Percentiles rank a stretch among this genome's conserved stretches.
Evolutionary conservation across 306 rosid species (phyloP).

Genomic region (Dicorynia guianensis): DNA sequence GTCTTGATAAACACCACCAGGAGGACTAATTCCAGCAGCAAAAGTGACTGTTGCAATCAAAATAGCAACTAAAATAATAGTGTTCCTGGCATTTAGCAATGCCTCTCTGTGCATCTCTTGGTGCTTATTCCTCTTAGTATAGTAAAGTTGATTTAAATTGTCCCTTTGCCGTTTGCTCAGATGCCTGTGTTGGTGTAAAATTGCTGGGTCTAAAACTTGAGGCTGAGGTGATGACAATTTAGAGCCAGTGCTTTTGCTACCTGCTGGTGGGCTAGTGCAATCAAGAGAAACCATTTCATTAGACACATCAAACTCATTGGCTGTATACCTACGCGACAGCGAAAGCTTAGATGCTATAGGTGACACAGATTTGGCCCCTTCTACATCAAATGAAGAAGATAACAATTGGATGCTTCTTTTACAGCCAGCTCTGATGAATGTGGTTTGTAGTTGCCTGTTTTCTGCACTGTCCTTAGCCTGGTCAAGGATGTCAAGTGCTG

Average conservation of each 20-base stretch:
- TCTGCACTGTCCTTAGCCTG: conserved; percentile 52
- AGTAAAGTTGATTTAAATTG: conserved; percentile 19
- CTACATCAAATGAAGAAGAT: conserved; percentile 43
- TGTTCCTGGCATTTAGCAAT: conserved; percentile 74
- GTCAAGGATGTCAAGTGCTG: conserved; percentile 69
- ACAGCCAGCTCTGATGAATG: conserved; percentile 59
- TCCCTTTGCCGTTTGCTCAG: conserved; percentile 41
- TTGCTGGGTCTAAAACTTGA: conserved; percentile 40
- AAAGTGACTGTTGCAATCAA: conserved; percentile 77
- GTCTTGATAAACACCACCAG: conserved; percentile 63
- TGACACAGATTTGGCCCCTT: conserved; percentile 27
- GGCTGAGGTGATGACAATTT: conserved; percentile 45
- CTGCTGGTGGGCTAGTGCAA: conserved; percentile 40
- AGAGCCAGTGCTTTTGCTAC: conserved; percentile 41
- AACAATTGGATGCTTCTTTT: conserved; percentile 48
- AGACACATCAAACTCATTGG: conserved; percentile 46
- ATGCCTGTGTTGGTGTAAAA: conserved; percentile 33
- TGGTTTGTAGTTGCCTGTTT: conserved; percentile 46
- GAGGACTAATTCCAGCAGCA: conserved; percentile 69
- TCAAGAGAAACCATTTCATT: conserved; percentile 41
- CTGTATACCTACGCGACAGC: conserved; percentile 30
- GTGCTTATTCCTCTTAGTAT: conserved; percentile 31
- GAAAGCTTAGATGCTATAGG: conserved; percentile 41
- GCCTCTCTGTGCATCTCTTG: conserved; percentile 68
- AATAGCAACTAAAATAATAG: conserved; percentile 63